Conservation (phyloP, 345 rosid genomes). For the Pseudoturritis turrita region DNA sequence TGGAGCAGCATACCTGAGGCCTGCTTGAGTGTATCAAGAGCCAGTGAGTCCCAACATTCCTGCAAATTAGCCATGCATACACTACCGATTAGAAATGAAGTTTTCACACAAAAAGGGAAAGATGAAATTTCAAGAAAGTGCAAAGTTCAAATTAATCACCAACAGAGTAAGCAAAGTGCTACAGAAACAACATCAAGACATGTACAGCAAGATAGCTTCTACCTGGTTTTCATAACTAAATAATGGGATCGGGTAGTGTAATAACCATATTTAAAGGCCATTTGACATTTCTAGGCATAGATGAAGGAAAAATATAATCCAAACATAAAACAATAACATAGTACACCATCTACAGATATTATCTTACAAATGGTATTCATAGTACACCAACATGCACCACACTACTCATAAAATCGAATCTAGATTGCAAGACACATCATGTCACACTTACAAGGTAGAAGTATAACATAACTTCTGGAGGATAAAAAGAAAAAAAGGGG, state of each 20-base stretch:
- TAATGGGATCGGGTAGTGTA: neutral
- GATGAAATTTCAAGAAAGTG: neutral
- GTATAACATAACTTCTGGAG: neutral
- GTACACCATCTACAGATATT: neutral
- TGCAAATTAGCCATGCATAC: constrained; percentile 22
- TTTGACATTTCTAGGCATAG: neutral
- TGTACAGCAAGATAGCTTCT: neutral
- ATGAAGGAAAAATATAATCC: neutral
- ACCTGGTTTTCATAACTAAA: neutral
- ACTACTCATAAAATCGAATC: neutral
- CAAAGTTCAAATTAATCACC: neutral
- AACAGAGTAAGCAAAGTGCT: neutral
- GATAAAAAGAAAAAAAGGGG: neutral
- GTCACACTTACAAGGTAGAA: neutral
- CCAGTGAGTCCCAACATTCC: constrained; percentile 89
- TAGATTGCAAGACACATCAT: neutral
- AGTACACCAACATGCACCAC: neutral
- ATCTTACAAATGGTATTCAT: neutral
- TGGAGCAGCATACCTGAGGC: constrained; percentile 69
- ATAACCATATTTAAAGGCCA: neutral
- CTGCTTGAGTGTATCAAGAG: constrained; percentile 70
- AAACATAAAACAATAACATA: neutral
- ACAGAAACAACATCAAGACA: neutral
- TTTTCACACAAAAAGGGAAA: neutral
- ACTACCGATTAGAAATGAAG: neutral